A percentile compares a stretch with the other conserved stretches of the same genome.
These are phyloP conservation scores for Mycena galopus DNA, from an alignment of 768 basidiomycete species.

Conservation along the genomic window DNA sequence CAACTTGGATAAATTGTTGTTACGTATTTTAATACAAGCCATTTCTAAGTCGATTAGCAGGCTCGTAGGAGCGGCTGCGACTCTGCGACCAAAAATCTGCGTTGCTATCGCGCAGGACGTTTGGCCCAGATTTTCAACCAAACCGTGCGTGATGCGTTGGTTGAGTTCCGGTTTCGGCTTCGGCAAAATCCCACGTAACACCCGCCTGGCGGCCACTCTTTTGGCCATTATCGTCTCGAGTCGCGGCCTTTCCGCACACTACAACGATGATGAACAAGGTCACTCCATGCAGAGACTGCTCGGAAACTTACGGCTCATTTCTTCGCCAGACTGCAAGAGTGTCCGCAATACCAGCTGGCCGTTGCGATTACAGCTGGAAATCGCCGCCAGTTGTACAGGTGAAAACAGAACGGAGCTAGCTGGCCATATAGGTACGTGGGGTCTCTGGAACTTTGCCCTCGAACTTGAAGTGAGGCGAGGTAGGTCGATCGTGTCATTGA, in stretches of 20 bases:
- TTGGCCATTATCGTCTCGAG: background rate
- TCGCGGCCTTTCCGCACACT: background rate
- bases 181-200: constrained; percentile 17
- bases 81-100: background rate
- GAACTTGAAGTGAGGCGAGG: background rate
- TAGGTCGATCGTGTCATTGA: background rate
- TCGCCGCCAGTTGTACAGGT: background rate
- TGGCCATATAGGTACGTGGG: background rate
- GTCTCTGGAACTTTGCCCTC: background rate
- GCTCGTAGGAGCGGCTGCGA: no score
- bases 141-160: background rate
- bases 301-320: background rate
- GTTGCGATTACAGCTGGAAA: background rate
- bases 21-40: background rate
- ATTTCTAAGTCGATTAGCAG: background rate
- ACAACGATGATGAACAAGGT: background rate
- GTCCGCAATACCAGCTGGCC: no score
- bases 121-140: background rate
- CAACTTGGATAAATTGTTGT: background rate
- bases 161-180: constrained; percentile 6
- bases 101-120: background rate
- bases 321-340: no score
- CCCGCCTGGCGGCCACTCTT: background rate
- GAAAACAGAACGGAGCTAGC: background rate
- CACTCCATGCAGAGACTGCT: background rate